Conservation (phyloP, 805 yeast genomes). For the Novakomyces olei region DNA sequence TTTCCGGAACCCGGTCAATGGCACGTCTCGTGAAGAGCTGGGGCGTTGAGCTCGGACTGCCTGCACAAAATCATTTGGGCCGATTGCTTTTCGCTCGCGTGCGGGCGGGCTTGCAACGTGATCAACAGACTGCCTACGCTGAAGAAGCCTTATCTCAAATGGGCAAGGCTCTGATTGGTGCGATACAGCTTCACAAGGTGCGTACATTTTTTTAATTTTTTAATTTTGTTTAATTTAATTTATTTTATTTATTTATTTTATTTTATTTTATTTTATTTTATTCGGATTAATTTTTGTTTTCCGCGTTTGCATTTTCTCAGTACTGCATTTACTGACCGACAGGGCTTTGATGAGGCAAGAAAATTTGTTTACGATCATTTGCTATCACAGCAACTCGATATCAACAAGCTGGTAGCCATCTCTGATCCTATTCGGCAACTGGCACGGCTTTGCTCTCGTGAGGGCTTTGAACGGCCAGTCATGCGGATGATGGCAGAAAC, state of each 20-base stretch:
- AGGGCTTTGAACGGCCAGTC: conserved; percentile 50
- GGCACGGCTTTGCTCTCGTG: conserved; percentile 50
- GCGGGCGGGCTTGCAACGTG: too few species aligned
- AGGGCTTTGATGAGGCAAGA: conserved; percentile 36
- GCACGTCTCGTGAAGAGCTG: conserved; percentile 46
- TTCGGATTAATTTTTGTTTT: too few species aligned
- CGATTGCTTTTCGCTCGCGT: conserved; percentile 5
- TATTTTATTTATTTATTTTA: too few species aligned
- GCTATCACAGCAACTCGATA: conserved; percentile 59
- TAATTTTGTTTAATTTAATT: too few species aligned
- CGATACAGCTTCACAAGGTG: too few species aligned
- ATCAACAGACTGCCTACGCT: too few species aligned
- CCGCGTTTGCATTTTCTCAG: too few species aligned
- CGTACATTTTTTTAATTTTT: too few species aligned
- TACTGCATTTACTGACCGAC: too few species aligned
- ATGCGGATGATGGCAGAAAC: conserved; percentile 77
- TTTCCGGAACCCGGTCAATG: conserved; percentile 44
- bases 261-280: too few species aligned
- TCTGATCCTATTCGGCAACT: conserved; percentile 72
- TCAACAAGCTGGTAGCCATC: conserved; percentile 55
- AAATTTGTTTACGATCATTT: conserved; percentile 53
- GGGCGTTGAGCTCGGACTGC: conserved; percentile 66
- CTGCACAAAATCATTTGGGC: conserved; percentile 36
- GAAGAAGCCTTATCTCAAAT: too few species aligned
- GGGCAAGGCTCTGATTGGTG: too few species aligned